Conservation (phyloP, 1,284 basidiomycete genomes). For the Kalmanozyma brasiliensis region DNA sequence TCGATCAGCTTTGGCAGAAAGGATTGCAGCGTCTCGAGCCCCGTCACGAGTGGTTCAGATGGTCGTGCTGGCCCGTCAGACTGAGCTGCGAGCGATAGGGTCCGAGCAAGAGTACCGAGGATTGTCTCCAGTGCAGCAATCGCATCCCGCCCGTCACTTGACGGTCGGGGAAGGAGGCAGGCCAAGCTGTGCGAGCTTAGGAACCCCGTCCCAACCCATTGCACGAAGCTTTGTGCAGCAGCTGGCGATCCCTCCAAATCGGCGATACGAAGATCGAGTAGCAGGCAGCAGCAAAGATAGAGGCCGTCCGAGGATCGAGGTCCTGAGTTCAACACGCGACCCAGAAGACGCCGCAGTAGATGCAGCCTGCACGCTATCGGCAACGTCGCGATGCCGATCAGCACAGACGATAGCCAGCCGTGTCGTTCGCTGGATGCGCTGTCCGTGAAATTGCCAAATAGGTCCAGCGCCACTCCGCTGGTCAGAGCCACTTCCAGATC, state of each 20-base stretch:
- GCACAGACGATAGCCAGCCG: background rate
- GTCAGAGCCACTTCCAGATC: constrained; percentile 10
- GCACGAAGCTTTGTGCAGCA: background rate
- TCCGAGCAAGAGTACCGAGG: constrained; percentile 13
- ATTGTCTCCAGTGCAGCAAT: constrained; percentile 6
- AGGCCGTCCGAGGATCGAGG: background rate
- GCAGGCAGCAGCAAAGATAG: constrained; percentile 9
- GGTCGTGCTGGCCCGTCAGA: background rate
- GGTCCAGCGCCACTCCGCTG: constrained; percentile 3
- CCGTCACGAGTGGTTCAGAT: background rate
- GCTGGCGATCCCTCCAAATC: background rate
- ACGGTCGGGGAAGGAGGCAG: background rate
- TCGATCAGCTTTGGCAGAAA: constrained; percentile 15
- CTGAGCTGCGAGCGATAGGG: constrained; percentile 12
- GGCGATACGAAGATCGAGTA: constrained; percentile 3
- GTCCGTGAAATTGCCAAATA: constrained; percentile 9
- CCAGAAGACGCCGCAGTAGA: constrained; percentile 6
- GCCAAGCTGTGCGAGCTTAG: constrained; percentile 4
- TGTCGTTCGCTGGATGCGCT: background rate
- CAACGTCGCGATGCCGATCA: constrained; percentile 4
- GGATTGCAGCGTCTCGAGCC: constrained; percentile 6
- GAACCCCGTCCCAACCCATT: background rate
- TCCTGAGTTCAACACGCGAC: background rate
- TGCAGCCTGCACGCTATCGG: background rate
- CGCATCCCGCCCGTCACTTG: background rate